phyloP scores from a whole-genome alignment of 2,329 filamentous ascomycete genomes.

The Aspergillus neoniger region DNA sequence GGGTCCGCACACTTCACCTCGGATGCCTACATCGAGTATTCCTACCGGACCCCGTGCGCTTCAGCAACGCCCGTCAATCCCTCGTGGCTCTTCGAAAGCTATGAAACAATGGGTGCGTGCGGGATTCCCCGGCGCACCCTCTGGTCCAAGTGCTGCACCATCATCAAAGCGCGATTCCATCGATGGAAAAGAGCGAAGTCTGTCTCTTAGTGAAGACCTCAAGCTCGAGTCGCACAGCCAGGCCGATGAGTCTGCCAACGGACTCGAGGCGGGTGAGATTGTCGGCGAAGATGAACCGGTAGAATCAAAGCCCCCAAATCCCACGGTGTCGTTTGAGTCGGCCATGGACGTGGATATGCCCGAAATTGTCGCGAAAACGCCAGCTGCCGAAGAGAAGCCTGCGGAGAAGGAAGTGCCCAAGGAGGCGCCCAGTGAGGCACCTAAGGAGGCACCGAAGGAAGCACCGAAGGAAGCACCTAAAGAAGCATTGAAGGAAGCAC shows the following conservation, averaged over 20 bases:
- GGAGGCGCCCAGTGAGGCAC: neutral
- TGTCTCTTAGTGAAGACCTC: slow-evolving; percentile 22
- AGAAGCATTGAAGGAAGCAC: slow-evolving; percentile 1
- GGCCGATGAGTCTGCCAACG: slow-evolving; percentile 17
- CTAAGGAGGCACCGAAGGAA: slow-evolving; percentile 10
- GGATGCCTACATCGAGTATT: slow-evolving; percentile 38
- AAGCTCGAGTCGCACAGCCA: slow-evolving; percentile 19
- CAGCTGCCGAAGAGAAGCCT: neutral
- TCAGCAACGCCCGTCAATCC: slow-evolving; percentile 35
- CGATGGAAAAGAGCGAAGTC: slow-evolving; percentile 31
- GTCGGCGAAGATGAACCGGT: slow-evolving; percentile 12
- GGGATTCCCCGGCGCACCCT: slow-evolving; percentile 33
- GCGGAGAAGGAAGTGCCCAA: too few species aligned
- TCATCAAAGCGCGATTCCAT: slow-evolving; percentile 35
- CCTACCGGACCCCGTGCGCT: slow-evolving; percentile 46
- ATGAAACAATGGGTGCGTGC: slow-evolving; percentile 45
- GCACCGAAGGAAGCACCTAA: slow-evolving; percentile 6
- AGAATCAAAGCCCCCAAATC: slow-evolving; percentile 4
- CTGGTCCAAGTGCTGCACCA: slow-evolving; percentile 19
- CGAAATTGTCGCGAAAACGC: slow-evolving; percentile 3
- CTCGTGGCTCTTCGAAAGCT: slow-evolving; percentile 35
- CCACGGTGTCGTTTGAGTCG: slow-evolving; percentile 1
- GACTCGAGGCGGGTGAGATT: slow-evolving; percentile 21
- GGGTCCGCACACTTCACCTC: slow-evolving; percentile 40
- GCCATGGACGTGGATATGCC: neutral